Conservation (phyloP, 1,284 basidiomycete genomes). For the Tilletia caries region DNA sequence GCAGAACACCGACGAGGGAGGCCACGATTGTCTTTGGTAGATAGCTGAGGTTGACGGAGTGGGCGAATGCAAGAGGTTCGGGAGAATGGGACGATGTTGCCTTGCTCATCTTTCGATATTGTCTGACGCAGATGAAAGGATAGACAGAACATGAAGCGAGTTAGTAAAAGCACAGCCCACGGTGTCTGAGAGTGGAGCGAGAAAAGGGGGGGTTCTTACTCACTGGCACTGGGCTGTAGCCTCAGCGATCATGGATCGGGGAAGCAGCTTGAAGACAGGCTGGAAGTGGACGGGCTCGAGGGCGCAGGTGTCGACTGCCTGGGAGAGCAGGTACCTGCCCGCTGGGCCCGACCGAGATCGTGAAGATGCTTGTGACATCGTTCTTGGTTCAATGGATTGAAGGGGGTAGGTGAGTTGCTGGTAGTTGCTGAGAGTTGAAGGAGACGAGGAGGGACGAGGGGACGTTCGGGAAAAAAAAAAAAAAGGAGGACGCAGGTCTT, state of each 20-base stretch:
- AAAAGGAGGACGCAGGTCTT: too few relatives aligned
- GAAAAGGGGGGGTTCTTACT: not conserved
- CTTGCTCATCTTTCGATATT: not conserved
- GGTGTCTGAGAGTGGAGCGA: not conserved
- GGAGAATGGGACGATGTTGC: not conserved
- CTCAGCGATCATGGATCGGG: not conserved
- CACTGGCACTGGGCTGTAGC: not conserved
- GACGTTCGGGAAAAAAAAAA: too few relatives aligned
- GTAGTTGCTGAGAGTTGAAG: not conserved
- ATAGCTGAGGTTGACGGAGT: not conserved
- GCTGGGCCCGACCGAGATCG: not conserved
- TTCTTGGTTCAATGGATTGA: not conserved
- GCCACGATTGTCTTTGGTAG: not conserved
- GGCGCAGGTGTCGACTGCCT: not conserved
- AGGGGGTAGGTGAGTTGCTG: not conserved
- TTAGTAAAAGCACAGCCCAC: not conserved
- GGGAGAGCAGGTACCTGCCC: not conserved
- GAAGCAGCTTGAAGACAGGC: not conserved
- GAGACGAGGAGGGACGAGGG: too few relatives aligned
- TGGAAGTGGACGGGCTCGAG: conserved; percentile 5
- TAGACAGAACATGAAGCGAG: not conserved
- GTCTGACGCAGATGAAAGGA: not conserved
- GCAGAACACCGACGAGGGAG: not conserved
- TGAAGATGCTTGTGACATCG: not conserved
- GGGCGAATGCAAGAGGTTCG: not conserved